Percentiles rank a stretch among this genome's conserved stretches.
phyloP scores from a whole-genome alignment of 2,329 filamentous ascomycete species.

The Scedosporium minutisporum region DNA sequence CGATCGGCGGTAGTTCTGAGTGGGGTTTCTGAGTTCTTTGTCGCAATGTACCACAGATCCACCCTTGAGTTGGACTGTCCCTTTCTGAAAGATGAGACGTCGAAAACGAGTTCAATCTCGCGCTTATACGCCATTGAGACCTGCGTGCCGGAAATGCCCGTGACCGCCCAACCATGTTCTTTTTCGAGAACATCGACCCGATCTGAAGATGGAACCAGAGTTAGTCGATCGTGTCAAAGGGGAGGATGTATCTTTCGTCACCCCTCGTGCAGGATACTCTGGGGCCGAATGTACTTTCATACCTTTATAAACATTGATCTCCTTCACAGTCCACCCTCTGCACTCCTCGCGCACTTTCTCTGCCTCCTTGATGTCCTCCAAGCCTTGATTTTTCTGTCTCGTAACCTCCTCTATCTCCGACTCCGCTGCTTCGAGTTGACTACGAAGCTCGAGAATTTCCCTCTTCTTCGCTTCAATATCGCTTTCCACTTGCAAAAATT shows the following conservation, averaged over 20 bases:
- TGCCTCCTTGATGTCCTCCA: constrained; percentile 69
- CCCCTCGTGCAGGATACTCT: not conserved
- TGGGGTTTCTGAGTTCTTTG: constrained; percentile 42
- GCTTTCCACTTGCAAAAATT: constrained; percentile 53
- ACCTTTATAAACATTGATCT: constrained; percentile 75
- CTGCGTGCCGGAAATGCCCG: constrained; percentile 48
- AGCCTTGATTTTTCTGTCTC: constrained; percentile 58
- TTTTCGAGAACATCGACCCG: constrained; percentile 58
- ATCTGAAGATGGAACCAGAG: constrained; percentile 37
- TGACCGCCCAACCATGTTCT: constrained; percentile 62
- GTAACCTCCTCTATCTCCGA: constrained; percentile 50
- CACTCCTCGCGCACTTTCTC: constrained; percentile 80
- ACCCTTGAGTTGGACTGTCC: constrained; percentile 43
- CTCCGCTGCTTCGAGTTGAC: constrained; percentile 59
- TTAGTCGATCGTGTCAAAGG: not conserved
- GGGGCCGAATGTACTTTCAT: constrained; percentile 12
- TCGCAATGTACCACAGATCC: constrained; percentile 61
- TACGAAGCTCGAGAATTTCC: constrained; percentile 56
- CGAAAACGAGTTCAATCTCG: constrained; percentile 65
- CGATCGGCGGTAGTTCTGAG: constrained; percentile 53
- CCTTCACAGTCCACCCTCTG: constrained; percentile 75
- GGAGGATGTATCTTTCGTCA: not conserved
- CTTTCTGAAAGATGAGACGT: constrained; percentile 50
- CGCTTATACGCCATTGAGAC: constrained; percentile 66
- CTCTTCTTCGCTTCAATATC: constrained; percentile 62